phyloP scores from a whole-genome alignment of 495 filamentous ascomycete genomes.

The Lepidopterella palustris region DNA sequence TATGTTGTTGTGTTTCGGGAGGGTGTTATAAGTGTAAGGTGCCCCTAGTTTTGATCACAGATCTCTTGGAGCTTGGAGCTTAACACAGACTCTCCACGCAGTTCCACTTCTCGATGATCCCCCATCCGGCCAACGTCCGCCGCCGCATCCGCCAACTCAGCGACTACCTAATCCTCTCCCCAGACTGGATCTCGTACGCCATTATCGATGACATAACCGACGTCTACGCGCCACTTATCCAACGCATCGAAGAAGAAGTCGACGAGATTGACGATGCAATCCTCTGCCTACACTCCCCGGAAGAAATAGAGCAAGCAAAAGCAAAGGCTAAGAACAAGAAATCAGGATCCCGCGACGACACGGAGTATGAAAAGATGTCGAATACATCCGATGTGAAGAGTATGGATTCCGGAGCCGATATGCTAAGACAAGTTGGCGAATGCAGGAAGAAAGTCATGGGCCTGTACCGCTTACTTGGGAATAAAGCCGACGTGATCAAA shows the following conservation, averaged over 20 bases:
- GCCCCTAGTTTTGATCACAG: background rate
- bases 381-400: slow-evolving; percentile 36
- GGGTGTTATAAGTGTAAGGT: slow-evolving; percentile 64
- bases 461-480: slow-evolving; percentile 84
- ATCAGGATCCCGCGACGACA: slow-evolving; percentile 15
- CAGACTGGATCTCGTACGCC: slow-evolving; percentile 97
- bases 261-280: slow-evolving; percentile 41
- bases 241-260: slow-evolving; percentile 55
- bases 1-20: slow-evolving; percentile 96
- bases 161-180: slow-evolving; percentile 86
- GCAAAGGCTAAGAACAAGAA: slow-evolving; percentile 1
- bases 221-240: slow-evolving; percentile 84
- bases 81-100: too few relatives aligned
- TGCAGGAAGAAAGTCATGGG: slow-evolving; percentile 96
- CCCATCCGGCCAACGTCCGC: slow-evolving; percentile 91
- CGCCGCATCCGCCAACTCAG: slow-evolving; percentile 86
- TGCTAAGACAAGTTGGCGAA: slow-evolving; percentile 84
- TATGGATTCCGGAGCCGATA: slow-evolving; percentile 62
- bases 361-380: slow-evolving; percentile 39
- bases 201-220: slow-evolving; percentile 98
- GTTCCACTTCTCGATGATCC: slow-evolving; percentile 91
- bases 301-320: slow-evolving; percentile 16
- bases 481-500: slow-evolving; percentile 98
- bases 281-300: slow-evolving; percentile 61
- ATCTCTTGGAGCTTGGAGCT: too few relatives aligned